Conservation (phyloP, 345 rosid genomes). For the Hypericum perforatum region DNA sequence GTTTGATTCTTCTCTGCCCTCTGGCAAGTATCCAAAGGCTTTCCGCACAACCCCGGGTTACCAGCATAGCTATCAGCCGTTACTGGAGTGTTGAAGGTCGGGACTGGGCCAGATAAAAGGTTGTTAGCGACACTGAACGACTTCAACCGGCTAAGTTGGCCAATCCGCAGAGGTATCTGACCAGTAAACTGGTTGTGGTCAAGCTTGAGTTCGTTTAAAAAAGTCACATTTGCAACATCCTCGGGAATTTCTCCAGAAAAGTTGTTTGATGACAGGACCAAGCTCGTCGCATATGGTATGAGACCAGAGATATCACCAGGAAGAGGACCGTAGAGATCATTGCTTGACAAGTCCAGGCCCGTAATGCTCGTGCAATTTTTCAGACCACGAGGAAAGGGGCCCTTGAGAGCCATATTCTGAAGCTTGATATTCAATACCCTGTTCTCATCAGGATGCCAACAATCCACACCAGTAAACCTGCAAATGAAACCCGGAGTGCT, state of each 20-base stretch:
- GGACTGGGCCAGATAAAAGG: neutral
- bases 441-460: conserved; percentile 29
- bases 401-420: conserved; percentile 16
- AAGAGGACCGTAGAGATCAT: neutral
- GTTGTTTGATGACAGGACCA: neutral
- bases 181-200: conserved; percentile 2
- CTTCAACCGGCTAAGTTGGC: neutral
- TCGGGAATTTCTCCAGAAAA: neutral
- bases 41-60: neutral
- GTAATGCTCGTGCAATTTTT: conserved; percentile 9
- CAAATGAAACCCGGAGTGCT: conserved; percentile 17
- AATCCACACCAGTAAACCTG: conserved; percentile 18
- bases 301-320: neutral
- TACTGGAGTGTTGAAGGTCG: neutral
- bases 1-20: neutral
- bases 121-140: neutral
- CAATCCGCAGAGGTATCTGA: neutral
- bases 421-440: conserved; percentile 17
- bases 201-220: neutral
- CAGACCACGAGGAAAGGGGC: conserved; percentile 17
- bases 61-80: neutral
- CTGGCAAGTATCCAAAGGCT: neutral
- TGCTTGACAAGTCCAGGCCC: conserved; percentile 1
- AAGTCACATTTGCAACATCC: neutral
- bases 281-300: neutral